phyloP scores from a whole-genome alignment of 2,329 filamentous ascomycete genomes.

The Phaeoacremonium minimum region DNA sequence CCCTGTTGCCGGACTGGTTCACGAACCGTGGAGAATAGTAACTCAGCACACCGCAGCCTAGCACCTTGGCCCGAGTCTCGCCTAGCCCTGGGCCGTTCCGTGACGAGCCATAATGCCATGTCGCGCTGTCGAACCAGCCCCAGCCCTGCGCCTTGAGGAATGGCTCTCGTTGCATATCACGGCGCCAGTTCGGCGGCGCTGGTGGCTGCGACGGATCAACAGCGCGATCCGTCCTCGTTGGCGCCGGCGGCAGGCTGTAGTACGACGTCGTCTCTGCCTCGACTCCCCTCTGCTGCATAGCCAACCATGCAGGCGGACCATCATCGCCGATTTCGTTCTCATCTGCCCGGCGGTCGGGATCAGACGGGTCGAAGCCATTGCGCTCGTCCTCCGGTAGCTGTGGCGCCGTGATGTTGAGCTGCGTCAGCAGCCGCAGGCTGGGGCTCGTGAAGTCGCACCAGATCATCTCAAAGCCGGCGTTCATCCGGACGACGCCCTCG shows the following conservation, averaged over 20 bases:
- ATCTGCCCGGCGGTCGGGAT: slow-evolving; percentile 4
- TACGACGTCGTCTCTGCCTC: slow-evolving; percentile 15
- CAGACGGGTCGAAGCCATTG: slow-evolving; percentile 6
- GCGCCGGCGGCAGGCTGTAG: slow-evolving; percentile 28
- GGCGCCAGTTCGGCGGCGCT: slow-evolving; percentile 30
- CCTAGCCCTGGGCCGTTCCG: slow-evolving; percentile 30
- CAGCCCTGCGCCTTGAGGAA: slow-evolving; percentile 33
- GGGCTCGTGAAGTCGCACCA: slow-evolving; percentile 45
- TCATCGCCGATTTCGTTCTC: slow-evolving; percentile 5
- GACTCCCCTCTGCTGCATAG: not conserved
- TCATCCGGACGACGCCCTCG: slow-evolving; percentile 46
- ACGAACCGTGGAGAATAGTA: slow-evolving; percentile 35
- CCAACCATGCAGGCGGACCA: not conserved
- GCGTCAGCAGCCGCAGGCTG: slow-evolving; percentile 34
- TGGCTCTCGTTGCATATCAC: slow-evolving; percentile 24
- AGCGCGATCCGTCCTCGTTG: slow-evolving; percentile 27
- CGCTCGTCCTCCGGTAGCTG: slow-evolving; percentile 17
- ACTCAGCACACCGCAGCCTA: slow-evolving; percentile 37
- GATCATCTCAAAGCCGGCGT: slow-evolving; percentile 47
- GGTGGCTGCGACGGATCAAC: slow-evolving; percentile 26
- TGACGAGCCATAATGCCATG: slow-evolving; percentile 35
- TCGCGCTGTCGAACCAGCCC: slow-evolving; percentile 39
- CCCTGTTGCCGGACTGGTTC: slow-evolving; percentile 22
- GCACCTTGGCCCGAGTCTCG: slow-evolving; percentile 32
- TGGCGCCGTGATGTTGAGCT: slow-evolving; percentile 41